These are phyloP conservation scores for Russula abietina DNA, from an alignment of 768 basidiomycete genomes.

Conservation along the genomic window DNA sequence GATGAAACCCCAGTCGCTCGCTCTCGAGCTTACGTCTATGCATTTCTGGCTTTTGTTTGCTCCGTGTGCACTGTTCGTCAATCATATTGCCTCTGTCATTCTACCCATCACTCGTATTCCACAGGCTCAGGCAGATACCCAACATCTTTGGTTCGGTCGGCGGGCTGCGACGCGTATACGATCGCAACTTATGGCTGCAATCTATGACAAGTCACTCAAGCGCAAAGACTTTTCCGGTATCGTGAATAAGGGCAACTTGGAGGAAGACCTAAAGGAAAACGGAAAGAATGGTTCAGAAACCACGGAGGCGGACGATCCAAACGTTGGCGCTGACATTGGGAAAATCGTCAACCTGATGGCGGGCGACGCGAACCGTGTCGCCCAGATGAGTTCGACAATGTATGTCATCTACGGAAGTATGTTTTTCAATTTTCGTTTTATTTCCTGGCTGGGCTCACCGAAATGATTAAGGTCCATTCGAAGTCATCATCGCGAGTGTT, in stretches of 20 bases:
- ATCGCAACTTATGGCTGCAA: constrained; percentile 73
- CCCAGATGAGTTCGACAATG: constrained; percentile 46
- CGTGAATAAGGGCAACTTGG: constrained; percentile 43
- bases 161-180: constrained; percentile 70
- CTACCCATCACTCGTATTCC: background rate
- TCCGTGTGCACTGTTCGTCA: constrained; percentile 46
- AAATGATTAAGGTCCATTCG: constrained; percentile 53
- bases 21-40: constrained; percentile 68
- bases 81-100: too few relatives aligned
- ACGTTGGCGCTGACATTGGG: constrained; percentile 77
- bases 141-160: constrained; percentile 76
- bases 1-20: constrained; percentile 46
- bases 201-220: constrained; percentile 85
- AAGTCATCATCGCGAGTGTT: constrained; percentile 61
- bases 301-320: constrained; percentile 44
- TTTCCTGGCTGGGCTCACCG: background rate
- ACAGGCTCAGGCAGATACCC: constrained; percentile 49
- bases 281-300: constrained; percentile 20
- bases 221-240: constrained; percentile 80
- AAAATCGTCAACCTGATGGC: constrained; percentile 91
- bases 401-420: constrained; percentile 66
- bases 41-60: constrained; percentile 64
- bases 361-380: constrained; percentile 59
- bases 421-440: constrained; percentile 17
- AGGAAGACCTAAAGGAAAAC: background rate